Base-by-base conservation (phyloP, 2,329 filamentous ascomycete species). In the Cladosporium oxysporum region DNA sequence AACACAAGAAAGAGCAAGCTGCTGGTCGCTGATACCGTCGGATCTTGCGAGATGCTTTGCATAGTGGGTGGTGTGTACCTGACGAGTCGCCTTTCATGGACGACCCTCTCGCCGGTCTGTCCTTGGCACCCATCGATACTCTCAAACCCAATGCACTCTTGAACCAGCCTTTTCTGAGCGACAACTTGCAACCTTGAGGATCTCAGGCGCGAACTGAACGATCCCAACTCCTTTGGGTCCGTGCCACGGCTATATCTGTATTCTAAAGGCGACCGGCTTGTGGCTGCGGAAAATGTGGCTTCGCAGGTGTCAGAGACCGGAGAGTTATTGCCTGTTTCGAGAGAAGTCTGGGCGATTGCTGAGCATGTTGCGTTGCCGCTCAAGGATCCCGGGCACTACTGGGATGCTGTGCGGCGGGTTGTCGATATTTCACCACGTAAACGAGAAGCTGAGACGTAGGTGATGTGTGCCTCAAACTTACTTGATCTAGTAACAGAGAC, bases 1-100 rank as follows among this genome's bases (percentile, higher is more conserved):
- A 87, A 78, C 91, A 93, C 37, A 67, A 66, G 55, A 55, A 47
- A 52, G 58, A 62, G 44, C 60, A 62, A 26, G 3, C 8, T 12
- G 41, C 41, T 47, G n/a, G 41, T 47, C 41, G n/a, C 8, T 47
- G 41, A 47, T 3, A n/a, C 12, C 41, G 3, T 11, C n/a, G 18
- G n/a, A 6, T 47, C n/a, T 47, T 47, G n/a, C 2, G 41, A 21
- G 41, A 47, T 12, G 3, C n/a, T 11, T 23, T 44, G 41, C 18
- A 7, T 47, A 10, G n/a, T 8, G 12, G n/a, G 41, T 12, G 2
- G 4, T 21, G 41, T 21, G 11, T 16, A 23, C 8, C 7, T 3
- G 37, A 44, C 6, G 7, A 60, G n/a, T 26, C 49, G 44, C 58
- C 26, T 16, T 16, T n/a, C 8, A 52, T 28, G 33, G 31, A 29